Evolutionary conservation across 2,329 filamentous ascomycete genomes (phyloP), one percentile per base, ranked within the genome.

Genomic region (Pyrenochaeta sp.): DNA sequence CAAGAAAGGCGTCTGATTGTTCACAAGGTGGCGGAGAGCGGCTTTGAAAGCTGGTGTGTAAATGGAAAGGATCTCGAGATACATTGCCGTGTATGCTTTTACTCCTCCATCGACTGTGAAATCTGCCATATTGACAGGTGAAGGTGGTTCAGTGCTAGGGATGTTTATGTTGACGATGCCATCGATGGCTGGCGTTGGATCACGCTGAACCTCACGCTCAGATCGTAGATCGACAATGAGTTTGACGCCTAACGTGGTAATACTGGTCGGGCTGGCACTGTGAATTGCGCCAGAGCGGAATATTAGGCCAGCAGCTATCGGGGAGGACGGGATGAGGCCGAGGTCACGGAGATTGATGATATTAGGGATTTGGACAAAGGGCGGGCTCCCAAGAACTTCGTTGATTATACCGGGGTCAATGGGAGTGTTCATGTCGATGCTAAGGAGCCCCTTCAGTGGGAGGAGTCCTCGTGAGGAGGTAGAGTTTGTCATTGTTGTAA

Each of bases 31-130:
- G 52, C 54, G 53, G 31, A 67, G 30, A n/a, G 51, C 55, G 9
- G 4, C 30, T 30, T 41, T 51, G 41, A 65, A 46, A 45, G 40
- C 54, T 14, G 40, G 43, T 39, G 33, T 29, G 36, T 63, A 33
- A 21, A 61, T 50, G 18, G 54, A 45, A 32, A 63, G 36, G 6
- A 64, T 33, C 29, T 62, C 60, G 20, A 39, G 39, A 48, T 67
- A 62, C 18, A 61, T 49, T 14, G 52, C 50, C 42, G 56, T 41
- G 50, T 59, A 67, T 17, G 46, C 63, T 12, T 35, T 47, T 20
- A 91, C 75, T 83, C 89, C 60, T 86, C 89, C 32, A 85, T 85
- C 73, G 40, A 85, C 73, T 39, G 79, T 80, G 39, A 75, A 76
- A 17, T 75, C 81, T 21, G 79, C 81, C 15, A 57, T 55, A 2